These are phyloP conservation scores for Aspergillus clavatus DNA, from an alignment of 2,329 filamentous ascomycete genomes.

Conservation along the genomic window DNA sequence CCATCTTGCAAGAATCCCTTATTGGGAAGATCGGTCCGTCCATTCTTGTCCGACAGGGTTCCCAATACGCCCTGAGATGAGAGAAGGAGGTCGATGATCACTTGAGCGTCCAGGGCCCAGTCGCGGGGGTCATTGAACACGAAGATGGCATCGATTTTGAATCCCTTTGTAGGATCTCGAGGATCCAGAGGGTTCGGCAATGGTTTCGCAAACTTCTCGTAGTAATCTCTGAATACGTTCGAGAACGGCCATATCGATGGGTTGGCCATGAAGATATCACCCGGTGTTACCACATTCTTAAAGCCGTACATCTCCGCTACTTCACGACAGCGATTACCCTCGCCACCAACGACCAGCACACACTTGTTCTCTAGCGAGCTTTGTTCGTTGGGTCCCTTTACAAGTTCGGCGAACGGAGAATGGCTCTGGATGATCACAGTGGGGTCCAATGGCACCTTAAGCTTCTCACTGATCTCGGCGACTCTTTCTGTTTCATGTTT, in stretches of 20 bases:
- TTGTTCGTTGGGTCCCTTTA: slow-evolving; percentile 53
- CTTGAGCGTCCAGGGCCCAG: slow-evolving; percentile 84
- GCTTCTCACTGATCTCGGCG: slow-evolving; percentile 60
- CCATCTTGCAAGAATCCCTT: slow-evolving; percentile 75
- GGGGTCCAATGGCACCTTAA: slow-evolving; percentile 60
- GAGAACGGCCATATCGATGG: slow-evolving; percentile 81
- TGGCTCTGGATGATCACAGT: slow-evolving; percentile 83
- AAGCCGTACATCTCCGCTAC: slow-evolving; percentile 75
- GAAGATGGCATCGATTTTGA: slow-evolving; percentile 85
- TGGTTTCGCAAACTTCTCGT: slow-evolving; percentile 45
- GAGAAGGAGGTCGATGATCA: slow-evolving; percentile 78
- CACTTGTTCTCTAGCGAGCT: slow-evolving; percentile 57
- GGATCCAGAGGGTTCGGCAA: slow-evolving; percentile 33
- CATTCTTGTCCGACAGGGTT: slow-evolving; percentile 71
- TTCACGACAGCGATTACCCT: slow-evolving; percentile 60
- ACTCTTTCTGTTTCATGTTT: slow-evolving; percentile 72
- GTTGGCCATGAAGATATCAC: slow-evolving; percentile 71
- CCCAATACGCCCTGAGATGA: slow-evolving; percentile 75
- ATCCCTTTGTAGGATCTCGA: slow-evolving; percentile 44
- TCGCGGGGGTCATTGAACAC: slow-evolving; percentile 95
- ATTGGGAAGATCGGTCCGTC: slow-evolving; percentile 59
- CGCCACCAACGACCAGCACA: slow-evolving; percentile 69
- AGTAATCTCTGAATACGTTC: slow-evolving; percentile 58
- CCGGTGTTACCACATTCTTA: slow-evolving; percentile 75
- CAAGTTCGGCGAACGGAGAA: slow-evolving; percentile 75